phyloP scores from a whole-genome alignment of 2,329 filamentous ascomycete species.

The Dissoconium aciculare region DNA sequence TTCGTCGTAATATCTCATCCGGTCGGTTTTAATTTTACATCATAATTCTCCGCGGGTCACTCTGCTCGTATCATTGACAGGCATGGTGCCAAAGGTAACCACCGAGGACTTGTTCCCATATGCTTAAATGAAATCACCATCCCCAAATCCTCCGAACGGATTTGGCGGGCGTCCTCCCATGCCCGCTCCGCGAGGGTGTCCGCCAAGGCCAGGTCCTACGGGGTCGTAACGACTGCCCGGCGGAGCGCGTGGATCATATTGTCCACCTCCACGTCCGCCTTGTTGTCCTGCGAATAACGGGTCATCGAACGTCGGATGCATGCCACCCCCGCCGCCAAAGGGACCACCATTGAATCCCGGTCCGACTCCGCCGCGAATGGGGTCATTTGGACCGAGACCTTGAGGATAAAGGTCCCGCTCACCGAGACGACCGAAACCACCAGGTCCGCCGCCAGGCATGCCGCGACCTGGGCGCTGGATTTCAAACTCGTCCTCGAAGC shows the following conservation, averaged over 20 bases:
- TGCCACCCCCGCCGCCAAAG: constrained; percentile 52
- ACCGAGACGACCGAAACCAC: constrained; percentile 45
- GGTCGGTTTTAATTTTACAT: no score
- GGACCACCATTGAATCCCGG: constrained; percentile 36
- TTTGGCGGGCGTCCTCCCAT: constrained; percentile 38
- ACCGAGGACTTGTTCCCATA: no score
- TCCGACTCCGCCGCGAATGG: constrained; percentile 51
- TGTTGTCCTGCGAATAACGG: constrained; percentile 55
- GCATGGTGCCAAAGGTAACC: no score
- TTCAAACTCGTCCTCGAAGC: constrained; percentile 86
- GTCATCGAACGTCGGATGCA: constrained; percentile 94
- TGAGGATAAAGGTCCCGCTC: constrained; percentile 78
- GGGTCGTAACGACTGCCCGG: constrained; percentile 89
- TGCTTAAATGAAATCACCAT: constrained; percentile 42
- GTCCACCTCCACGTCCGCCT: constrained; percentile 28
- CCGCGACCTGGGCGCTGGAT: constrained; percentile 53
- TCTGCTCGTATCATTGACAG: no score
- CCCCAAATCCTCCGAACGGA: constrained; percentile 46
- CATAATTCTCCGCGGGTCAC: no score
- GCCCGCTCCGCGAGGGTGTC: constrained; percentile 32
- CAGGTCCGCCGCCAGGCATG: constrained; percentile 7
- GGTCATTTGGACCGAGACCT: constrained; percentile 72
- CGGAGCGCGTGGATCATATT: constrained; percentile 58
- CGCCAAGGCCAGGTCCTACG: constrained; percentile 49
- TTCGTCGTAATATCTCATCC: no score